Evolutionary conservation across 2,329 filamentous ascomycete species (phyloP), one percentile per base, ranked within the genome.

Genomic region (Mollisiaceae sp.): DNA sequence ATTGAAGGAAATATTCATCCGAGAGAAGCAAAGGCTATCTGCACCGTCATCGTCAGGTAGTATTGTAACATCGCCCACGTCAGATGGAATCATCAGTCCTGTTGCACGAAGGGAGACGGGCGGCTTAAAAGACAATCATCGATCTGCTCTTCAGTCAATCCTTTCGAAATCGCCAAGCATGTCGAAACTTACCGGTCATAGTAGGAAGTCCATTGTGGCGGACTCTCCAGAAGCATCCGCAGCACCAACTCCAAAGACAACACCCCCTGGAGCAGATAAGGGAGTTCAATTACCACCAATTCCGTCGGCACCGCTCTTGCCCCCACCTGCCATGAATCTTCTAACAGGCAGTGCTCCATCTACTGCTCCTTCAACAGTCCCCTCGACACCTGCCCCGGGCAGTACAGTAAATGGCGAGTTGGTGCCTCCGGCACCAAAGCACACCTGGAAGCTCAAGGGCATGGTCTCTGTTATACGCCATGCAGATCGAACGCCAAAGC

Each of bases 391-490:
- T 2, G 64, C 62, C 2, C 60, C 65, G 20, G 59, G 58, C 32
- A 59, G 50, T 43, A 57, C 62, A 39, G 27, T 22, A 43, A 55
- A 57, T 24, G 60, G 66, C 35, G 71, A 56, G 55, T 70, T 62
- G 65, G 57, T 73, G 32, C 54, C 90, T 2, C 88, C 88, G 2
- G 86, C 85, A 1, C 91, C 91, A 0, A 97, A 97, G 74, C 93
- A 97, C 75, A 93, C 95, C 12, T 99, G 95, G 95, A 98, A 97
- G 78, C 82, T 99, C 60, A 99, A 99, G 79, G 95, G 95, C 14
- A 94, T 99, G 80, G 94, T 99, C 0, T 94, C 94, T 1, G 95
- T 99, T 18, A 93, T 99, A 70, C 89, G 95, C 35, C 95, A 99
- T 78, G 96, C 96, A 2, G 95, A 99, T 79, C 90, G 95, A 64